A percentile compares a stretch with the other conserved stretches of the same genome.
These are phyloP conservation scores for Boletales sp. DNA, from an alignment of 768 basidiomycete species.

Conservation along the genomic window DNA sequence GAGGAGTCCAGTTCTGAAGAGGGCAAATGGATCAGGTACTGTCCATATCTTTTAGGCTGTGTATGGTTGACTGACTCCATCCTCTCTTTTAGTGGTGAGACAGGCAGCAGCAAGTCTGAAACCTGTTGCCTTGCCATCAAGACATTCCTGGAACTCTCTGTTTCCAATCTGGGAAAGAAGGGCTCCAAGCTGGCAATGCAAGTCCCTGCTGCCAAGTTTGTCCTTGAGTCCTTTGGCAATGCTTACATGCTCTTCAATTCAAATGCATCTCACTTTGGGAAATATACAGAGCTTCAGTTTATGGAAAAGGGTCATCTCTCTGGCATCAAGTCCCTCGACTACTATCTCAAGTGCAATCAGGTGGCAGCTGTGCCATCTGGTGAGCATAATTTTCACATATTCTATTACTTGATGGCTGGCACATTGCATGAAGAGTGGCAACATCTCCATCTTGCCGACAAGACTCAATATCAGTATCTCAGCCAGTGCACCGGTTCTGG, in stretches of 20 bases:
- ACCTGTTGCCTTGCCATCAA: conserved; percentile 94
- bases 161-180: conserved; percentile 88
- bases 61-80: background rate
- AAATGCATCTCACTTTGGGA: conserved; percentile 95
- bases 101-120: conserved; percentile 86
- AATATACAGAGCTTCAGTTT: conserved; percentile 98
- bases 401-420: too few species aligned
- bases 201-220: conserved; percentile 90
- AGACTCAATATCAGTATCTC: conserved; percentile 83
- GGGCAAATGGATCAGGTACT: too few species aligned
- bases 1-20: too few species aligned
- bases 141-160: conserved; percentile 84
- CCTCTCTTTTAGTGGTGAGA: conserved; percentile 67
- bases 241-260: conserved; percentile 89
- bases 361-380: too few species aligned
- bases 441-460: too few species aligned
- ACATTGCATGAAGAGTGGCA: too few species aligned
- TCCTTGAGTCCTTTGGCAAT: conserved; percentile 92
- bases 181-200: conserved; percentile 84
- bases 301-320: conserved; percentile 84
- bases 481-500: conserved; percentile 58
- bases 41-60: background rate
- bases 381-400: too few species aligned
- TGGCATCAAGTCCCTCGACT: conserved; percentile 93
- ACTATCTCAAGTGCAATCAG: too few species aligned